These are phyloP conservation scores for Lolium rigidum DNA, from an alignment of 176 grass and related monocot genomes.

Conservation along the genomic window DNA sequence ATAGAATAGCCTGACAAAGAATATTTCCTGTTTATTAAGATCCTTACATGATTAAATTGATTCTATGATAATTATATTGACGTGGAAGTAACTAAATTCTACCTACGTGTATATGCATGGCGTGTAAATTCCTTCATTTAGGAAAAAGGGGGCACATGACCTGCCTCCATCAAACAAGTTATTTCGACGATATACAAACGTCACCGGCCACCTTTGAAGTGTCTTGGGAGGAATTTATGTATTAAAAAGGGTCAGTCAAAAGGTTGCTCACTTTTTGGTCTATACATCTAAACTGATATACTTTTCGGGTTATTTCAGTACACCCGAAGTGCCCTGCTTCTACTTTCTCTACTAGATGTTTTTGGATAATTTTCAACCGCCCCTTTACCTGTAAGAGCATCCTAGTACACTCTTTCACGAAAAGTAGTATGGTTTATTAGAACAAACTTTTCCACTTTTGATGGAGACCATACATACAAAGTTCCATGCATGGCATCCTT, in stretches of 20 bases:
- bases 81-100: no score
- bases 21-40: neutral
- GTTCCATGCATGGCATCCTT: neutral
- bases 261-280: neutral
- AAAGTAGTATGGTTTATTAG: neutral
- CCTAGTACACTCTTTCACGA: neutral
- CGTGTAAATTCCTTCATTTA: neutral
- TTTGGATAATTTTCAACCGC: neutral
- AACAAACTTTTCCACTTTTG: neutral
- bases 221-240: no score
- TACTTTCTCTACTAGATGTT: conserved; percentile 14
- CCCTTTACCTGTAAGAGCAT: neutral
- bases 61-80: neutral
- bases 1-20: neutral
- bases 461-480: neutral
- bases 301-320: neutral
- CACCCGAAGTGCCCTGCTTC: conserved; percentile 33
- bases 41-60: neutral
- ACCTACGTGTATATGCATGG: no score
- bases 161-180: no score
- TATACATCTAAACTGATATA: neutral
- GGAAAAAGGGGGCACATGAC: neutral
- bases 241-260: neutral
- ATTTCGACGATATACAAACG: no score
- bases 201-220: no score